phyloP scores from a whole-genome alignment of 805 yeast genomes.

The Myxozyma neglecta region DNA sequence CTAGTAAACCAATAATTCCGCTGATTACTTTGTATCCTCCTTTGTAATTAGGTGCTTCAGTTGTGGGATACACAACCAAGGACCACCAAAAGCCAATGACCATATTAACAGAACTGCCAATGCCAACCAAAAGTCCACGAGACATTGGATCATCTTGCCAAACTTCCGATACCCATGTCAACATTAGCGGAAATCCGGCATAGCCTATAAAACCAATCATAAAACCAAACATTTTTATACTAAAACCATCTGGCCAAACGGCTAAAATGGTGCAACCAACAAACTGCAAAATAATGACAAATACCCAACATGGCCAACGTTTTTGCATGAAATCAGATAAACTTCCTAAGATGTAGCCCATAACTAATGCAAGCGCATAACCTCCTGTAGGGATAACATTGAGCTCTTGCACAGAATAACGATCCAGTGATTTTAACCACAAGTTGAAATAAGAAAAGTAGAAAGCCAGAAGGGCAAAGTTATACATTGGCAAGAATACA shows the following conservation, averaged over 20 bases:
- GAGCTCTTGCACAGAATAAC: conserved; percentile 35
- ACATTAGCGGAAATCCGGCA: conserved; percentile 20
- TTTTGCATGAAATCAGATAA: conserved; percentile 39
- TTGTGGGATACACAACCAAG: conserved; percentile 39
- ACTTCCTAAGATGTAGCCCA: conserved; percentile 36
- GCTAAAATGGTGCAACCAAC: conserved; percentile 40
- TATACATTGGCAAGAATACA: conserved; percentile 16
- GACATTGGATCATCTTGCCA: conserved; percentile 20
- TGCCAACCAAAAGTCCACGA: conserved; percentile 16
- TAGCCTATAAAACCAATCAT: conserved; percentile 14
- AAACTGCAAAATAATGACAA: conserved; percentile 11
- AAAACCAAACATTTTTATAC: conserved; percentile 35
- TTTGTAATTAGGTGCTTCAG: conserved; percentile 41
- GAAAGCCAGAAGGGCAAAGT: conserved; percentile 7
- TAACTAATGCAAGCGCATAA: conserved; percentile 38
- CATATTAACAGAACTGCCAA: conserved; percentile 16
- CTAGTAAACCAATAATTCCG: background rate
- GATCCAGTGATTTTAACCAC: conserved; percentile 37
- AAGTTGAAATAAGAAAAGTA: conserved; percentile 24
- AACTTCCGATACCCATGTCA: conserved; percentile 20
- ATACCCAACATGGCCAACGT: conserved; percentile 35
- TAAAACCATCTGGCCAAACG: conserved; percentile 46
- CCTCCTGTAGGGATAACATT: conserved; percentile 42
- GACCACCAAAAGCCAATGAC: conserved; percentile 41
- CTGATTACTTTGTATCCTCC: conserved; percentile 39